A percentile compares a stretch with the other conserved stretches of the same genome.
Evolutionary conservation across 345 rosid genomes (phyloP).

Genomic region (Populus deltoides): DNA sequence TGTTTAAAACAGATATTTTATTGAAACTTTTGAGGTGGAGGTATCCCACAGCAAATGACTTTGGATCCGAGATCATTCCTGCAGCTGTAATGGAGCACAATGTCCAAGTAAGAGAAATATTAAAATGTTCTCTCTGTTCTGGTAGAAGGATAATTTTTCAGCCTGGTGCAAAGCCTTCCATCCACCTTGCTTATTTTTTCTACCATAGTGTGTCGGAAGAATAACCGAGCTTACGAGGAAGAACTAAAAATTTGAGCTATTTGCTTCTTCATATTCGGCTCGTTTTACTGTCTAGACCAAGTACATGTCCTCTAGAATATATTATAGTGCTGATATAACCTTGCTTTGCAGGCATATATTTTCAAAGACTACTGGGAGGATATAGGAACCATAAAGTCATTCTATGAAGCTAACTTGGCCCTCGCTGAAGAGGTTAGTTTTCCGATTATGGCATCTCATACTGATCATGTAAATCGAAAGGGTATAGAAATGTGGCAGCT

Average conservation of each 20-base stretch:
- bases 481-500: neutral
- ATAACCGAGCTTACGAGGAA: neutral
- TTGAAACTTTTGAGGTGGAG: constrained; percentile 68
- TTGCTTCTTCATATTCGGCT: neutral
- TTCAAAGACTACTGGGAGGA: constrained; percentile 96
- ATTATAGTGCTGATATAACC: neutral
- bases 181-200: neutral
- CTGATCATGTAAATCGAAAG: neutral
- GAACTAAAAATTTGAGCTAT: neutral
- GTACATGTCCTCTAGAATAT: neutral
- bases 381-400: constrained; percentile 83
- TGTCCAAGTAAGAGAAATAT: constrained; percentile 58
- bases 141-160: neutral
- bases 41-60: constrained; percentile 82
- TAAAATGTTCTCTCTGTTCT: neutral
- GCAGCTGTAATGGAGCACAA: constrained; percentile 76
- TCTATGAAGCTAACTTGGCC: constrained; percentile 90
- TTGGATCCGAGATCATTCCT: constrained; percentile 93
- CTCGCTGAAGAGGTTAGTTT: constrained; percentile 77
- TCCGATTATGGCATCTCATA: neutral
- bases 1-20: constrained; percentile 70
- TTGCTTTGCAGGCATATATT: constrained; percentile 52
- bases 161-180: neutral
- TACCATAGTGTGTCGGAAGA: neutral
- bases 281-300: neutral